These are phyloP conservation scores for Penicillium verhagenii DNA, from an alignment of 495 filamentous ascomycete genomes.

Conservation along the genomic window DNA sequence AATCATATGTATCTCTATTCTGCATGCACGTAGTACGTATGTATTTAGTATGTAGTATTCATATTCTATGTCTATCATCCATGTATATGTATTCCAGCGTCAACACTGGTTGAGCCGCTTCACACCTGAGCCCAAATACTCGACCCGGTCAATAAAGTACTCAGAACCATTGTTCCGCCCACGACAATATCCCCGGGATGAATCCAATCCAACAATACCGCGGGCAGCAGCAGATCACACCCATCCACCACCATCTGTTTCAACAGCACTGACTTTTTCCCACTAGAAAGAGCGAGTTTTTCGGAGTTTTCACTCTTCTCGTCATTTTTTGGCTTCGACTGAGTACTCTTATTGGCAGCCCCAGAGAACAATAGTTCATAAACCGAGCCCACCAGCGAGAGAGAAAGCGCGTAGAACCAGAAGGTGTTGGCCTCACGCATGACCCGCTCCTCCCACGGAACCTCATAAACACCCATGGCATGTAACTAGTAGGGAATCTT, in stretches of 20 bases:
- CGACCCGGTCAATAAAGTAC: slow-evolving; percentile 53
- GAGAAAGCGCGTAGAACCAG: slow-evolving; percentile 59
- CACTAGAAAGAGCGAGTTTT: slow-evolving; percentile 1
- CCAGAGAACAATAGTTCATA: slow-evolving; percentile 22
- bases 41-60: too few relatives aligned
- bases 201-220: slow-evolving; percentile 55
- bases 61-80: neutral
- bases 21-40: too few relatives aligned
- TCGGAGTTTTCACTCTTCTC: slow-evolving; percentile 1
- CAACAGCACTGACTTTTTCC: slow-evolving; percentile 15
- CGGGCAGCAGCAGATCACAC: slow-evolving; percentile 58
- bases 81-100: too few relatives aligned
- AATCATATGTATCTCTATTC: too few relatives aligned
- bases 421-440: slow-evolving; percentile 59
- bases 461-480: slow-evolving; percentile 42
- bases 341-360: neutral
- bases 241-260: slow-evolving; percentile 49
- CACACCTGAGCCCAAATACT: slow-evolving; percentile 52
- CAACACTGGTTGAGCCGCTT: too few relatives aligned
- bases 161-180: slow-evolving; percentile 53
- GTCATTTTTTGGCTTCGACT: neutral
- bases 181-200: slow-evolving; percentile 41
- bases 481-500: slow-evolving; percentile 43
- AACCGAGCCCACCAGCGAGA: slow-evolving; percentile 30
- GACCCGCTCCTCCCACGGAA: slow-evolving; percentile 29